phyloP scores from a whole-genome alignment of 225 moss, liverwort and hornwort species.

The Straminergon stramineum region DNA sequence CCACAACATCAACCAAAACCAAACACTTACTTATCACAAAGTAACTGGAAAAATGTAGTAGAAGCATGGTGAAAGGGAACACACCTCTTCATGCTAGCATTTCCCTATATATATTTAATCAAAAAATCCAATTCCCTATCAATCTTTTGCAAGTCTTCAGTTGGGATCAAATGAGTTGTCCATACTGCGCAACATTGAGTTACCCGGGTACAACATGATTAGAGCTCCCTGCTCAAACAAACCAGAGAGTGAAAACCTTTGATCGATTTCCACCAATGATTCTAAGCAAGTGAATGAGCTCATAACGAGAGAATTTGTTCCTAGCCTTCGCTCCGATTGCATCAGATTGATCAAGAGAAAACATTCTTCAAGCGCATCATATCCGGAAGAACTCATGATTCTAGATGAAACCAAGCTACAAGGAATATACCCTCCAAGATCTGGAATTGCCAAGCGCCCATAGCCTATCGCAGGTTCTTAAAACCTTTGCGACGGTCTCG shows the following conservation, averaged over 20 bases:
- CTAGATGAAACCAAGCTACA: too few species aligned
- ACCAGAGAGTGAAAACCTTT: not conserved
- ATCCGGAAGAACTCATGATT: too few species aligned
- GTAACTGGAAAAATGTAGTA: not conserved
- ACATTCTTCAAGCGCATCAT: too few species aligned
- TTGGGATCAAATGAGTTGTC: not conserved
- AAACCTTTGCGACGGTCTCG: too few species aligned
- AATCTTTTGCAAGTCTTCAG: not conserved
- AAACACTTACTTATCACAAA: not conserved
- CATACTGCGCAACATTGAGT: not conserved
- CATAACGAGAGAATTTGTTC: not conserved
- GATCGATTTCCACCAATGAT: not conserved
- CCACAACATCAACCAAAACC: not conserved
- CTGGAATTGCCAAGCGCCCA: too few species aligned
- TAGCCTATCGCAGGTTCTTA: too few species aligned
- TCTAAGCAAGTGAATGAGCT: not conserved
- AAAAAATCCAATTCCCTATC: not conserved
- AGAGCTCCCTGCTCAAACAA: not conserved
- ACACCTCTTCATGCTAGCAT: not conserved
- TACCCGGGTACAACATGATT: not conserved
- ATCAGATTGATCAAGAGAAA: too few species aligned
- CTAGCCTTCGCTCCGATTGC: too few species aligned
- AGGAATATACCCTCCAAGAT: too few species aligned
- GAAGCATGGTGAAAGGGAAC: too few species aligned
- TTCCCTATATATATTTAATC: not conserved